Conservation (phyloP, 306 rosid genomes). For the Rubus idaeus region DNA sequence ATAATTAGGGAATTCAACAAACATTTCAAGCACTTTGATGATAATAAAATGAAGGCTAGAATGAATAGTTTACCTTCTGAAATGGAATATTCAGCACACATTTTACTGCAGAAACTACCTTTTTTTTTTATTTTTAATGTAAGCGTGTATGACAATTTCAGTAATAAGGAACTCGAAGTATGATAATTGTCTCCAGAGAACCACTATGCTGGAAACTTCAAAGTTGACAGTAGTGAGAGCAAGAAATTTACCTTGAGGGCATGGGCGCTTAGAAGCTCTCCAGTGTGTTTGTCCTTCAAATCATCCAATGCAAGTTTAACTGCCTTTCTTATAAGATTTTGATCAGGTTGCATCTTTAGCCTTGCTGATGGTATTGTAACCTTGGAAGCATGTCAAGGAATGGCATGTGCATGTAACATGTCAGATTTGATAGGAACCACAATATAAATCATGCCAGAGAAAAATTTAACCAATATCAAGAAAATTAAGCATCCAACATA, state of each 20-base stretch:
- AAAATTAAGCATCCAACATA: background rate
- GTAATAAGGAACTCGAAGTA: background rate
- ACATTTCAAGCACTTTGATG: background rate
- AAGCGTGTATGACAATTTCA: background rate
- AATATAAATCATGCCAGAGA: background rate
- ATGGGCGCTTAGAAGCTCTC: constrained; percentile 74
- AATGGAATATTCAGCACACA: background rate
- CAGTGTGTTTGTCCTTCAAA: constrained; percentile 70
- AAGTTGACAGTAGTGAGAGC: background rate
- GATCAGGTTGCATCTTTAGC: constrained; percentile 43
- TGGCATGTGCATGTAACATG: constrained; percentile 5
- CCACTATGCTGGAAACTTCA: background rate
- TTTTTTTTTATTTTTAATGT: background rate
- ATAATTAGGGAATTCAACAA: background rate
- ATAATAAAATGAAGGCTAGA: background rate
- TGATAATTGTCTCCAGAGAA: background rate
- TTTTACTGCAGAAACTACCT: background rate
- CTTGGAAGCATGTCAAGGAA: constrained; percentile 68
- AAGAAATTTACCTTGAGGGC: constrained; percentile 61
- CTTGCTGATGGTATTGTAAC: constrained; percentile 36
- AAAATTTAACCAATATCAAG: background rate
- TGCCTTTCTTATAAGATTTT: constrained; percentile 62
- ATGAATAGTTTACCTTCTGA: constrained; percentile 1
- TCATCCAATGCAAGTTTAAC: constrained; percentile 73
- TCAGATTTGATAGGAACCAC: constrained; percentile 8